These are phyloP conservation scores for Fusarium graminum DNA, from an alignment of 2,329 filamentous ascomycete species.

Conservation along the genomic window DNA sequence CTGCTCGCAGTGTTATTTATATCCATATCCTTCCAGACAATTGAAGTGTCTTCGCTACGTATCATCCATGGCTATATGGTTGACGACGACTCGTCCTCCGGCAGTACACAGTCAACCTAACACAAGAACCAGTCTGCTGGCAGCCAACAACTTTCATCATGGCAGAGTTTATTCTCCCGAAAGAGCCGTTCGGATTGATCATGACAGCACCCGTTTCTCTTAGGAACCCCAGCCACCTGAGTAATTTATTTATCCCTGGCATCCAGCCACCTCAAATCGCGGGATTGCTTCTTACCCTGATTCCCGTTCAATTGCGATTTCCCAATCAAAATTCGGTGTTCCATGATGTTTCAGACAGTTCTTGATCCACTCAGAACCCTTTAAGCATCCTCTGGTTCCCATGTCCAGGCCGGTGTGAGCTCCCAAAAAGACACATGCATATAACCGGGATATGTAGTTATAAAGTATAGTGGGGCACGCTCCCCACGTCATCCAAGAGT, in stretches of 20 bases:
- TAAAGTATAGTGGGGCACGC: conserved; percentile 36
- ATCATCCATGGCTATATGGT: not conserved
- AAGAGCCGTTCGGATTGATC: conserved; percentile 27
- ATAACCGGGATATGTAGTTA: conserved; percentile 40
- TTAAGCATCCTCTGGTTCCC: not conserved
- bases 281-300: conserved; percentile 7
- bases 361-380: not conserved
- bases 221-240: conserved; percentile 36
- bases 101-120: conserved; percentile 14
- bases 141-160: conserved; percentile 11
- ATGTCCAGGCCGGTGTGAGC: not conserved
- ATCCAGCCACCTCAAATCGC: conserved; percentile 26
- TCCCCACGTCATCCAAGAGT: conserved; percentile 49
- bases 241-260: conserved; percentile 26
- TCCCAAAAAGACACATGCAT: conserved; percentile 19
- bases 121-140: not conserved
- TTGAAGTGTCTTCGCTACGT: not conserved
- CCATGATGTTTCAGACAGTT: conserved; percentile 2
- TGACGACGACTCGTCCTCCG: conserved; percentile 3
- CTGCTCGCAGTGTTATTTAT: not conserved
- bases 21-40: not conserved
- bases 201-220: conserved; percentile 26
- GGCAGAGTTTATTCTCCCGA: conserved; percentile 23
- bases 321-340: not conserved
- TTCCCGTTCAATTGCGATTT: not conserved